phyloP scores from a whole-genome alignment of 1,139 yeast species.

The Blastobotrys raffinosifermentans region DNA sequence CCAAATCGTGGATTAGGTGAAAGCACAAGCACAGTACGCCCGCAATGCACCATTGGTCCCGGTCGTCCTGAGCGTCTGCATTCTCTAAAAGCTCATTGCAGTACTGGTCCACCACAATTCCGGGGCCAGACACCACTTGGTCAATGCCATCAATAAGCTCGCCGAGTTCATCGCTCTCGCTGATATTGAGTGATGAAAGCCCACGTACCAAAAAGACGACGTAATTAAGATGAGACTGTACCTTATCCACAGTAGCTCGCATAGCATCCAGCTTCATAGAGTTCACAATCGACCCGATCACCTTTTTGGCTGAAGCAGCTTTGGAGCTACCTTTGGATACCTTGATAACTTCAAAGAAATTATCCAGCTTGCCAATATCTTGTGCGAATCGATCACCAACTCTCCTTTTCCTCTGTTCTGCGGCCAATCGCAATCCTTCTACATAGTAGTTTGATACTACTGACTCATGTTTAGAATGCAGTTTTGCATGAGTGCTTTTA shows the following conservation, averaged over 20 bases:
- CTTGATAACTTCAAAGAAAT: slow-evolving; percentile 42
- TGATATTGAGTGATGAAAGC: slow-evolving; percentile 37
- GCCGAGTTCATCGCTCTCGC: slow-evolving; percentile 41
- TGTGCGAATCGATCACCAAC: slow-evolving; percentile 11
- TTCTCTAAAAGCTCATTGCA: background rate
- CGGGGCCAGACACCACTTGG: slow-evolving; percentile 31
- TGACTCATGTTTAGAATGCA: slow-evolving; percentile 64
- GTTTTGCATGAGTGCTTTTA: slow-evolving; percentile 44
- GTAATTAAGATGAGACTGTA: slow-evolving; percentile 26
- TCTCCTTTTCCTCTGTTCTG: slow-evolving; percentile 37
- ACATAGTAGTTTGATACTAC: slow-evolving; percentile 58
- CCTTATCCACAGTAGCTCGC: slow-evolving; percentile 11
- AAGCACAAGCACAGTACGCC: background rate
- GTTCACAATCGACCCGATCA: slow-evolving; percentile 36
- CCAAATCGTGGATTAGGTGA: background rate
- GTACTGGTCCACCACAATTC: slow-evolving; percentile 15
- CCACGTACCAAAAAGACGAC: slow-evolving; percentile 38
- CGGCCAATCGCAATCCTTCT: slow-evolving; percentile 59
- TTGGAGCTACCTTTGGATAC: slow-evolving; percentile 36
- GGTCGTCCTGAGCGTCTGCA: background rate
- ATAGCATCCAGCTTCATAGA: slow-evolving; percentile 32
- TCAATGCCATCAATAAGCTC: slow-evolving; percentile 28
- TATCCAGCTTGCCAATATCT: slow-evolving; percentile 21
- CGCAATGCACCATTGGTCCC: background rate
- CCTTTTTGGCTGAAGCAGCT: slow-evolving; percentile 37